A percentile compares a stretch with the other conserved stretches of the same genome.
phyloP scores from a whole-genome alignment of 164 flowering plant genomes.

The Piper longum region DNA sequence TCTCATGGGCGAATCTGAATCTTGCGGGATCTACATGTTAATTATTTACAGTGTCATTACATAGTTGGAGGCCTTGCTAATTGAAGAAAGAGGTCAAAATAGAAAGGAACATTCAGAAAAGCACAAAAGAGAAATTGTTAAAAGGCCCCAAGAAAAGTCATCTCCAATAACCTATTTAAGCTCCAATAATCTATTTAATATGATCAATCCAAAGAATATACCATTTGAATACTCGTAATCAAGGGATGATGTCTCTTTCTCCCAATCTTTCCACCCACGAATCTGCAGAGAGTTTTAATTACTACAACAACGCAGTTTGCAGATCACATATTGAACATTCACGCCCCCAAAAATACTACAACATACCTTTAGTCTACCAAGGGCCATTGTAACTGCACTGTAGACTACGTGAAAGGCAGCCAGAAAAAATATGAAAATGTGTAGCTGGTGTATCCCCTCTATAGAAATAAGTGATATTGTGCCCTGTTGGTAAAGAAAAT shows the following conservation, averaged over 20 bases:
- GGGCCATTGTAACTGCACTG: constrained; percentile 68
- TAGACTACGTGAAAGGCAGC: constrained; percentile 71
- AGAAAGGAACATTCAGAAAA: too few relatives aligned
- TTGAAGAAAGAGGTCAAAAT: too few relatives aligned
- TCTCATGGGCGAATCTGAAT: constrained; percentile 91
- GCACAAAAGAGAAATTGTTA: too few relatives aligned
- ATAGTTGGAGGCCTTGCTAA: too few relatives aligned
- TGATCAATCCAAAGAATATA: constrained; percentile 8
- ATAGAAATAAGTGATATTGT: constrained; percentile 48
- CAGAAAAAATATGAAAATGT: constrained; percentile 90
- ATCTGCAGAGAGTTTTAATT: constrained; percentile 33
- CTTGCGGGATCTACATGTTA: constrained; percentile 68
- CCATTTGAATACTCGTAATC: constrained; percentile 74
- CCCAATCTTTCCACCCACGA: constrained; percentile 94
- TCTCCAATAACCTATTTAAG: too few relatives aligned
- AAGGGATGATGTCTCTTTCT: constrained; percentile 48
- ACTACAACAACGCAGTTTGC: not conserved
- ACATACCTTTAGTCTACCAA: constrained; percentile 87
- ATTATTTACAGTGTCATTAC: too few relatives aligned
- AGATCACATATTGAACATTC: not conserved
- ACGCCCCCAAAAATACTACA: not conserved
- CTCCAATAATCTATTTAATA: too few relatives aligned
- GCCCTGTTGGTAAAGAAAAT: constrained; percentile 30
- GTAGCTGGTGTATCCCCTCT: constrained; percentile 74
- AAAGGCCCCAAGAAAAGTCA: too few relatives aligned